A percentile compares a stretch with the other conserved stretches of the same genome.
These are phyloP conservation scores for Lentinula raphanica DNA, from an alignment of 768 basidiomycete species.

Conservation along the genomic window DNA sequence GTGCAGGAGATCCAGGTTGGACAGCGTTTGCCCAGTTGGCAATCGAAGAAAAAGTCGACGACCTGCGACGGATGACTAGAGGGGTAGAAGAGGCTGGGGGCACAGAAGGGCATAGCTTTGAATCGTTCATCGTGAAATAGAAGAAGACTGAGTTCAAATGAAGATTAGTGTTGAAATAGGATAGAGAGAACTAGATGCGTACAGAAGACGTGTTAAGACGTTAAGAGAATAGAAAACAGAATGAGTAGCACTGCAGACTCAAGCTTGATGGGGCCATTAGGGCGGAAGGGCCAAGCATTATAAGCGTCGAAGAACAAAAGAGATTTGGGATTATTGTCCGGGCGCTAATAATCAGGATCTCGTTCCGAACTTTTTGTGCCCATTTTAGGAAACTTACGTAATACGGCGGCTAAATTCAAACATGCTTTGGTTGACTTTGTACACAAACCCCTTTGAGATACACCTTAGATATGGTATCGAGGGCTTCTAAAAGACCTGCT, in stretches of 20 bases:
- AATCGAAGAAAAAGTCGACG: slow-evolving; percentile 23
- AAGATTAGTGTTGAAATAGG: neutral
- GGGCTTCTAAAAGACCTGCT: neutral
- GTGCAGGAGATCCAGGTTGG: slow-evolving; percentile 26
- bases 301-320: neutral
- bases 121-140: slow-evolving; percentile 2
- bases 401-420: neutral
- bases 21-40: slow-evolving; percentile 38
- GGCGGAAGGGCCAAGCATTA: neutral
- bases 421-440: neutral
- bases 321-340: neutral
- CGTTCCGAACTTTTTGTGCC: neutral
- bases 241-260: slow-evolving; percentile 5
- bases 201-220: neutral
- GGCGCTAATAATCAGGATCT: neutral
- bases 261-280: neutral
- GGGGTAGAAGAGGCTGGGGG: neutral
- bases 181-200: neutral
- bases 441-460: neutral
- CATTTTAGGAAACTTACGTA: neutral
- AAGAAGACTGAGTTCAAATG: neutral
- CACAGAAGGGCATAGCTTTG: neutral
- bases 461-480: neutral
- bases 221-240: neutral
- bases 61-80: neutral